These are phyloP conservation scores for Rehmannia glutinosa DNA, from an alignment of 257 asterid genomes.

Conservation along the genomic window DNA sequence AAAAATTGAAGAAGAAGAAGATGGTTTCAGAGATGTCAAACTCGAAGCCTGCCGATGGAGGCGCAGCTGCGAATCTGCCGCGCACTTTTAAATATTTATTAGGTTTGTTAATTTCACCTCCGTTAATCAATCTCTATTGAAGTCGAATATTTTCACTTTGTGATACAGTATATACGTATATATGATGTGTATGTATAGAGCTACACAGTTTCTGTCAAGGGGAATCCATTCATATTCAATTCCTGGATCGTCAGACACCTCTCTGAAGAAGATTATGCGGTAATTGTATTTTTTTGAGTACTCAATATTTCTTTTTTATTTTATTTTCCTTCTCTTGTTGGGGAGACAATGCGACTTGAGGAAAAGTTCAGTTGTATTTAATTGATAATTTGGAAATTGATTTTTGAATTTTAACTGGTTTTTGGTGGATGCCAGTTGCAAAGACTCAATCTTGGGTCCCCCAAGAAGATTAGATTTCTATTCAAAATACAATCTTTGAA, in stretches of 20 bases:
- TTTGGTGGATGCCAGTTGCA: neutral
- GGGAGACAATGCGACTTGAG: neutral
- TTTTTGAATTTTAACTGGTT: neutral
- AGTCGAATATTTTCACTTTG: neutral
- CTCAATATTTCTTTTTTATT: neutral
- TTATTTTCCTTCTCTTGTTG: neutral
- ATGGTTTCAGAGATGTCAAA: constrained; percentile 26
- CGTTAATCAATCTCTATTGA: neutral
- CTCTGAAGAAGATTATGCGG: constrained; percentile 75
- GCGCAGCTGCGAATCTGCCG: constrained; percentile 51
- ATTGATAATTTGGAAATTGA: neutral
- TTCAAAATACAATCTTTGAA: no score
- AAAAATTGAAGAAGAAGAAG: no score
- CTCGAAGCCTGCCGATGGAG: constrained; percentile 22
- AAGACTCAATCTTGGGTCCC: no score
- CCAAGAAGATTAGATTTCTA: no score
- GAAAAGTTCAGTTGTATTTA: neutral
- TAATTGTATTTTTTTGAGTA: constrained; percentile 20
- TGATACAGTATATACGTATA: neutral
- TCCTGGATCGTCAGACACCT: constrained; percentile 90
- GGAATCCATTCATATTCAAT: constrained; percentile 90
- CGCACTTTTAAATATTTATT: constrained; percentile 25
- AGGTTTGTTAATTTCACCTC: constrained; percentile 38
- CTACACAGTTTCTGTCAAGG: constrained; percentile 89
- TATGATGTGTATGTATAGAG: constrained; percentile 37